phyloP scores from a whole-genome alignment of 768 basidiomycete genomes.

The Tubosaeta brunneosetosa region DNA sequence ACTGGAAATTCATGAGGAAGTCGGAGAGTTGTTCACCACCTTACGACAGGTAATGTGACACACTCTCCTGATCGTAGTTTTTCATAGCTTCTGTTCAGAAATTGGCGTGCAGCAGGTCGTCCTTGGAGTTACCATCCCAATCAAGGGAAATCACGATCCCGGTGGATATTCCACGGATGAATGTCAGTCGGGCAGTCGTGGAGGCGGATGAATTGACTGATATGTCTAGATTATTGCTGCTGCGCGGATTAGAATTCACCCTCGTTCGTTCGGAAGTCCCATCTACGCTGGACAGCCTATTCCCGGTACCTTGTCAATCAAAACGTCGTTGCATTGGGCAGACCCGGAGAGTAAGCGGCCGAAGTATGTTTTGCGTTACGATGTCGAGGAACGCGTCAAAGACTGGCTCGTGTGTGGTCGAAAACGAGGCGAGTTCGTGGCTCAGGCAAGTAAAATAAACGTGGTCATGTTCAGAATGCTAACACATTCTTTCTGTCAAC shows the following conservation, averaged over 20 bases:
- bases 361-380: conserved; percentile 64
- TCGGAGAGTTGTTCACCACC: conserved; percentile 19
- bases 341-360: conserved; percentile 38
- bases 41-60: conserved; percentile 31
- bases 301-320: conserved; percentile 59
- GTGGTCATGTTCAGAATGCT: background rate
- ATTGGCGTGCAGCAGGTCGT: conserved; percentile 39
- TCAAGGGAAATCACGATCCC: conserved; percentile 82
- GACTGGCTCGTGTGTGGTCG: conserved; percentile 90
- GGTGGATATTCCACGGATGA: conserved; percentile 79
- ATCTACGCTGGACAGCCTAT: conserved; percentile 88
- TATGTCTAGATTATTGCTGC: conserved; percentile 59
- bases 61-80: conserved; percentile 9
- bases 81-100: conserved; percentile 30
- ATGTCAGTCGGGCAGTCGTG: conserved; percentile 43
- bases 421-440: conserved; percentile 80
- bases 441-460: conserved; percentile 46
- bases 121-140: conserved; percentile 30
- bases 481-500: conserved; percentile 1
- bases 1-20: conserved; percentile 27
- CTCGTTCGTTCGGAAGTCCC: conserved; percentile 42
- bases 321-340: conserved; percentile 78
- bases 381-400: conserved; percentile 72
- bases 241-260: conserved; percentile 44
- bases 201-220: conserved; percentile 1